Conservation (phyloP, 2,329 filamentous ascomycete genomes). For the Epichloe aotearoae region DNA sequence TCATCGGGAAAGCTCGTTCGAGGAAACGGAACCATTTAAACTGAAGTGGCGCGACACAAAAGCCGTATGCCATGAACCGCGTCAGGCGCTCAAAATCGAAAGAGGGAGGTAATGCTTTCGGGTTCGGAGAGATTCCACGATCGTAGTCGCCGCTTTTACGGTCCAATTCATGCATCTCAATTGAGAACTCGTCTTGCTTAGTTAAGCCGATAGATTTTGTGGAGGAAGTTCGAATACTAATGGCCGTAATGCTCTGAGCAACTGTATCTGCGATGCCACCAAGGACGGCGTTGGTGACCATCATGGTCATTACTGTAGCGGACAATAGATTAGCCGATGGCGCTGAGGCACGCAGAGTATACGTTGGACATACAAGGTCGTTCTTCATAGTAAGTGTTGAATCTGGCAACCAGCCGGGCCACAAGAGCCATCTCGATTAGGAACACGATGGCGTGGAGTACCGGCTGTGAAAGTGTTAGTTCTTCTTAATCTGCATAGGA, state of each 20-base stretch:
- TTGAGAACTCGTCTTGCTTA: slow-evolving; percentile 60
- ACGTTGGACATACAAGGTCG: slow-evolving; percentile 53
- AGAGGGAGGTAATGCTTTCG: slow-evolving; percentile 52
- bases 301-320: slow-evolving; percentile 74
- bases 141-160: slow-evolving; percentile 58
- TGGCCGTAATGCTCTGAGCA: slow-evolving; percentile 79
- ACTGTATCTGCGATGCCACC: slow-evolving; percentile 94
- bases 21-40: slow-evolving; percentile 94
- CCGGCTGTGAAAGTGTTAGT: slow-evolving; percentile 44
- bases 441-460: slow-evolving; percentile 75
- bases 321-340: not conserved
- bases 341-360: not conserved
- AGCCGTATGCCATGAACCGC: slow-evolving; percentile 94
- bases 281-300: slow-evolving; percentile 95
- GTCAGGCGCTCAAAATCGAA: slow-evolving; percentile 95
- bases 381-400: slow-evolving; percentile 88
- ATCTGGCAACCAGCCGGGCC: slow-evolving; percentile 69
- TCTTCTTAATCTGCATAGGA: no score
- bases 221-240: slow-evolving; percentile 49
- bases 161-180: slow-evolving; percentile 82
- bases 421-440: slow-evolving; percentile 80
- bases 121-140: slow-evolving; percentile 53
- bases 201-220: slow-evolving; percentile 46
- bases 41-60: slow-evolving; percentile 88
- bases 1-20: slow-evolving; percentile 69